phyloP scores from a whole-genome alignment of 768 basidiomycete species.

The Collybia nuda region DNA sequence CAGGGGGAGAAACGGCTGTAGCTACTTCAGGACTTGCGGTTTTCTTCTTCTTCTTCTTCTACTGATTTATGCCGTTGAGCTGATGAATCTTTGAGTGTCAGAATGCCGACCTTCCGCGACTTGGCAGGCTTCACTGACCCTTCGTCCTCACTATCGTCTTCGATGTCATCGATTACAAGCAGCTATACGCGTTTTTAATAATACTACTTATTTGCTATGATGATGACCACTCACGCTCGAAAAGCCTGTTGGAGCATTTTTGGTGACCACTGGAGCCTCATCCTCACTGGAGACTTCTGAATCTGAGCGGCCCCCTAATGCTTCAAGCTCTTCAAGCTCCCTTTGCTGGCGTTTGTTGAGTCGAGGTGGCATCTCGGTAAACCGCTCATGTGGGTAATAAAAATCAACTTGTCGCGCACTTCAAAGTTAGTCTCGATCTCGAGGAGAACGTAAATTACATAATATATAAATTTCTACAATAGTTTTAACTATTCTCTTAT shows the following conservation, averaged over 20 bases:
- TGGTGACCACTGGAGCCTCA: conserved; percentile 21
- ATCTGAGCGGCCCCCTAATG: conserved; percentile 39
- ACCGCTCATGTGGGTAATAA: too few species aligned
- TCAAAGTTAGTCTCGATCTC: too few species aligned
- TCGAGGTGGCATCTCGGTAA: conserved; percentile 58
- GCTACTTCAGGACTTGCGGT: conserved; percentile 24
- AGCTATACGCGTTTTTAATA: conserved; percentile 29
- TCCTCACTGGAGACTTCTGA: conserved; percentile 37
- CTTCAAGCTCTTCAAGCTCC: conserved; percentile 77
- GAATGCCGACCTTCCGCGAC: conserved; percentile 34
- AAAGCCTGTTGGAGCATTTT: conserved; percentile 31
- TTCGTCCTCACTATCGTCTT: conserved; percentile 23
- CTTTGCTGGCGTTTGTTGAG: conserved; percentile 86
- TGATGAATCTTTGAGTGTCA: conserved; percentile 1
- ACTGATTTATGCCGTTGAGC: conserved; percentile 1
- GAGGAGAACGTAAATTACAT: too few species aligned
- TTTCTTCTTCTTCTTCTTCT: conserved; percentile 43
- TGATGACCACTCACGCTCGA: conserved; percentile 36
- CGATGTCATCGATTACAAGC: conserved; percentile 30
- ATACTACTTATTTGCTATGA: conserved; percentile 4
- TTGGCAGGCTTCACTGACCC: conserved; percentile 26
- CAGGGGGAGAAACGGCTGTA: conserved; percentile 4
- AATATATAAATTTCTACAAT: too few species aligned
- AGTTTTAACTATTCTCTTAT: too few species aligned
- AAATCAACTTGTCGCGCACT: too few species aligned